Evolutionary conservation across 805 yeast genomes (phyloP), one percentile per base, ranked within the genome.

Genomic region (Candida anglica): DNA sequence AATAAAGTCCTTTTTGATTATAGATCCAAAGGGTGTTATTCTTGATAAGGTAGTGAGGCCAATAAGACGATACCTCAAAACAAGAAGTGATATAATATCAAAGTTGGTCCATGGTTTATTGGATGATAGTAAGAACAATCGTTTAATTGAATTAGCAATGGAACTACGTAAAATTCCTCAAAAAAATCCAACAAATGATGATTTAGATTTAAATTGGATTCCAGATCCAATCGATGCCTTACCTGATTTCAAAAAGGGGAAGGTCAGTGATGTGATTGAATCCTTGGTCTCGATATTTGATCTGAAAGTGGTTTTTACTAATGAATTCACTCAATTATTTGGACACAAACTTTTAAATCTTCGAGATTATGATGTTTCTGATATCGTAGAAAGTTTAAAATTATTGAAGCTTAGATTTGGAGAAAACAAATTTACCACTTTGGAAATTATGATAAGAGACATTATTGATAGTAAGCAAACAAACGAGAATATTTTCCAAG

Each of bases 191-290:
- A 26, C 4, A 6, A n/a, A 11, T 11, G 76, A 73, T 27, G 76
- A 70, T 25, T 50, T 64, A 31, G 79, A 73, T 42, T 48, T 77
- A 2, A 63, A 72, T 30, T 86, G 96, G 96, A 54, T 56, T 6
- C 96, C 96, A 0, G 95, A 86, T 45, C 96, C 96, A 0, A 71
- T 85, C 11, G 96, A 87, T 59, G 94, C 96, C 0, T 71, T 88
- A n/a, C 86, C 89, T 0, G 95, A 86, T 53, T 87, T 84, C 60
- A 71, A 75, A 28, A 75, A 76, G 39, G 71, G 69, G 8, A 68
- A 71, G 28, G 77, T 73, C 15, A 72, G 75, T 27, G 95, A 86
- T 48, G 72, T 80, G 4, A 77, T 87, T 15, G 87, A 79, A 42
- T 75, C 86, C 0, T 62, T 87, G 20, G 68, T 84, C 2, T 77